A percentile compares a stretch with the other conserved stretches of the same genome.
These are phyloP conservation scores for Ophiocordyceps camponoti-leonardi DNA, from an alignment of 2,329 filamentous ascomycete genomes.

Conservation along the genomic window DNA sequence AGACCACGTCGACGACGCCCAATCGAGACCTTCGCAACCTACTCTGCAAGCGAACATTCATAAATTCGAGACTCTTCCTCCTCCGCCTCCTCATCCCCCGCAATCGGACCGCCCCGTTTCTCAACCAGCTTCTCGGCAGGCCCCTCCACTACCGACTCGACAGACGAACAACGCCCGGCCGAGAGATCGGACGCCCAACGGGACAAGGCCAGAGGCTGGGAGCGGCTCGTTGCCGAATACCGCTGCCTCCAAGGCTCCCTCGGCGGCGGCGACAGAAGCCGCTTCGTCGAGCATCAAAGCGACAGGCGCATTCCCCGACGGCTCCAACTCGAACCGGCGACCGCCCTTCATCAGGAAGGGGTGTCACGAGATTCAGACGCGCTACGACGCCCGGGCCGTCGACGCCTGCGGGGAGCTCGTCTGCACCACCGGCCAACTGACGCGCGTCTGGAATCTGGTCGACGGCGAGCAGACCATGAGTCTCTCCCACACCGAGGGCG, in stretches of 20 bases:
- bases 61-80: conserved; percentile 4
- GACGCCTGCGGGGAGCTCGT: conserved; percentile 78
- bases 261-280: conserved; percentile 16
- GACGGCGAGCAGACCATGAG: conserved; percentile 72
- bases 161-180: conserved; percentile 14
- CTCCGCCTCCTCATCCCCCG: conserved; percentile 6
- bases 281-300: conserved; percentile 16
- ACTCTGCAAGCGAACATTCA: conserved; percentile 9
- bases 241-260: background rate
- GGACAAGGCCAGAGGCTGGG: conserved; percentile 6
- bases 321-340: conserved; percentile 67
- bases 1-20: conserved; percentile 8
- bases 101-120: conserved; percentile 10
- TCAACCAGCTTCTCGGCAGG: conserved; percentile 11
- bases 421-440: conserved; percentile 74
- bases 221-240: background rate
- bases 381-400: conserved; percentile 73
- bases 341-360: conserved; percentile 60
- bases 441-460: conserved; percentile 70
- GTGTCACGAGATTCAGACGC: conserved; percentile 60
- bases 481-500: conserved; percentile 66
- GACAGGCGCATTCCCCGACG: conserved; percentile 60
- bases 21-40: conserved; percentile 27
- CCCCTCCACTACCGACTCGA: conserved; percentile 13
- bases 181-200: conserved; percentile 17